phyloP scores from a whole-genome alignment of 1,284 basidiomycete genomes.

The Leccinum brunneo-olivaceum region DNA sequence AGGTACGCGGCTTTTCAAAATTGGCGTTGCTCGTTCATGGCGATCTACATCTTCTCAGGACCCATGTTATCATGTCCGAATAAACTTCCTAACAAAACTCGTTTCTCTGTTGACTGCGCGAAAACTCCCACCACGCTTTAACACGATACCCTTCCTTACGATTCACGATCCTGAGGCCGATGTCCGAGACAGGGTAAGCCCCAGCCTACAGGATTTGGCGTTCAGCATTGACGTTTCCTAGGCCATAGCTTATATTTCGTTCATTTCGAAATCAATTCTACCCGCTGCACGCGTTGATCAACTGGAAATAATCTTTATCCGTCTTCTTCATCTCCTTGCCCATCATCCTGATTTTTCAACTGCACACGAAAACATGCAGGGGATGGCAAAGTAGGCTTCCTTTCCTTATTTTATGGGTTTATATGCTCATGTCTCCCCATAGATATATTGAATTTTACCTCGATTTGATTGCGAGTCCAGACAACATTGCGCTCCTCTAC shows the following conservation, averaged over 20 bases:
- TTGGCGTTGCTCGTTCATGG: not conserved
- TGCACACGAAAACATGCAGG: slow-evolving; percentile 56
- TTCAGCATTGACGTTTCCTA: slow-evolving; percentile 21
- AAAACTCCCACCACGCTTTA: slow-evolving; percentile 68
- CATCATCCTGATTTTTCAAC: slow-evolving; percentile 89
- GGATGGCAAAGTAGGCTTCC: slow-evolving; percentile 60
- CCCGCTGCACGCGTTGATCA: slow-evolving; percentile 57
- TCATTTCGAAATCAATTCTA: slow-evolving; percentile 41
- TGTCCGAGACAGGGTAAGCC: slow-evolving; percentile 52
- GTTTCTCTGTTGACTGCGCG: slow-evolving; percentile 53
- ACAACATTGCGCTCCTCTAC: slow-evolving; percentile 81
- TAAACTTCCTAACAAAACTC: slow-evolving; percentile 73
- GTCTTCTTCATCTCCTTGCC: slow-evolving; percentile 81
- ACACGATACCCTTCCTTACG: slow-evolving; percentile 81
- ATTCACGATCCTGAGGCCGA: slow-evolving; percentile 90
- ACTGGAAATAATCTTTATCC: slow-evolving; percentile 80
- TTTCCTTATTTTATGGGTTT: not conserved
- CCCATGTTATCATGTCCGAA: slow-evolving; percentile 81
- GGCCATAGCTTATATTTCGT: slow-evolving; percentile 55
- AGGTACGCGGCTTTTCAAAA: slow-evolving; percentile 41
- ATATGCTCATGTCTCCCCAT: not conserved
- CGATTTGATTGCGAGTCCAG: slow-evolving; percentile 62
- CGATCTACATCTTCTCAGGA: slow-evolving; percentile 47
- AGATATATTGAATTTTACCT: slow-evolving; percentile 91
- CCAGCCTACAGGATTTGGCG: not conserved